Evolutionary conservation across 2,329 filamentous ascomycete species (phyloP).

Genomic region (Aspergillus bombycis): DNA sequence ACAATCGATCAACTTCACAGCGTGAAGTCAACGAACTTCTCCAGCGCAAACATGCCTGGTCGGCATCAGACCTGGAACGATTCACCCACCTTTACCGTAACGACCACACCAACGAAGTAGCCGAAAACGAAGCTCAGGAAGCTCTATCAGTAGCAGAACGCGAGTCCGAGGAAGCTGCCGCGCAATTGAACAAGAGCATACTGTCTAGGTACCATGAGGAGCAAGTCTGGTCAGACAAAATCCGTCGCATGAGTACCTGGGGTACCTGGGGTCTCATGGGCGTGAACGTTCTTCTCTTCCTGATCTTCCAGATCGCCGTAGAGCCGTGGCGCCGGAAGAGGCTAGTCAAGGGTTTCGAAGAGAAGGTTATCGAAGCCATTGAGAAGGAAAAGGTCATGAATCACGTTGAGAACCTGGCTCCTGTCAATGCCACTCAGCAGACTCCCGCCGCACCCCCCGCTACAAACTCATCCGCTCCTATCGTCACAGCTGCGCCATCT

Average conservation of each 20-base stretch:
- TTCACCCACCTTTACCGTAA: slow-evolving; percentile 91
- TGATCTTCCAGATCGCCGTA: slow-evolving; percentile 83
- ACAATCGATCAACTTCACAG: slow-evolving; percentile 82
- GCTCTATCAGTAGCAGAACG: slow-evolving; percentile 75
- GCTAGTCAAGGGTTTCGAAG: slow-evolving; percentile 80
- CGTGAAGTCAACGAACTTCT: slow-evolving; percentile 93
- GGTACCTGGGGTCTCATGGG: slow-evolving; percentile 98
- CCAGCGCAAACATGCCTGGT: slow-evolving; percentile 92
- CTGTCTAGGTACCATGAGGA: slow-evolving; percentile 95
- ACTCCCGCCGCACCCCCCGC: not conserved
- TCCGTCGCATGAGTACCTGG: slow-evolving; percentile 94
- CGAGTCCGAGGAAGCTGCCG: slow-evolving; percentile 75
- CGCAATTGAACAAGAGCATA: slow-evolving; percentile 78
- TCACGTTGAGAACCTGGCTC: slow-evolving; percentile 17
- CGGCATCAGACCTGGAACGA: slow-evolving; percentile 81
- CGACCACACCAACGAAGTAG: slow-evolving; percentile 90
- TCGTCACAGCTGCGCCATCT: not conserved
- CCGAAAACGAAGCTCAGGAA: slow-evolving; percentile 72
- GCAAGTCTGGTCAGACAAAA: slow-evolving; percentile 98
- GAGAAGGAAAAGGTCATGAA: slow-evolving; percentile 65
- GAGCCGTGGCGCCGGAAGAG: slow-evolving; percentile 87
- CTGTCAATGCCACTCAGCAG: not conserved
- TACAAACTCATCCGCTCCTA: not conserved
- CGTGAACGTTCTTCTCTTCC: slow-evolving; percentile 85
- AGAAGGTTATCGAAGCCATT: slow-evolving; percentile 70